Conservation (phyloP, 768 basidiomycete species). For the Boletus barrowsii region DNA sequence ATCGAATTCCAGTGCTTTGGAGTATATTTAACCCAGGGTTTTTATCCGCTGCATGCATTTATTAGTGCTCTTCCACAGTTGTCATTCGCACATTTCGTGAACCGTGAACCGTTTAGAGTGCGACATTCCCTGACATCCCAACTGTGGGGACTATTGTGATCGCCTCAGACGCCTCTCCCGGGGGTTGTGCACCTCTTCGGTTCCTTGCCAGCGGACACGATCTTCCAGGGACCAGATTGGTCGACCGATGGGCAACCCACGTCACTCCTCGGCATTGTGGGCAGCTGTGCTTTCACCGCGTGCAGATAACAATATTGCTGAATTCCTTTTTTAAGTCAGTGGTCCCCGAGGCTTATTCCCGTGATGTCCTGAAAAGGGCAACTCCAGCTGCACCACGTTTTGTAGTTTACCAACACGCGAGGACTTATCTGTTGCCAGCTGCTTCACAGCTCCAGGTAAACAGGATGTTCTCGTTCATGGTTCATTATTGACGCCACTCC, state of each 20-base stretch:
- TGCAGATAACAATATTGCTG: not conserved
- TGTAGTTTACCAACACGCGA: conserved; percentile 37
- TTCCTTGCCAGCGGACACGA: not conserved
- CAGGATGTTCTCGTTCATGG: not conserved
- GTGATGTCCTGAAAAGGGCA: conserved; percentile 8
- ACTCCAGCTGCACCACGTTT: conserved; percentile 48
- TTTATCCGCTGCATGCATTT: no score
- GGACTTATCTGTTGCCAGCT: conserved; percentile 41
- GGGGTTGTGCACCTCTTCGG: no score
- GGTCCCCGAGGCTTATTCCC: not conserved
- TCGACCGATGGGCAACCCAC: not conserved
- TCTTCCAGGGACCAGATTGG: not conserved
- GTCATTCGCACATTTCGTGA: no score
- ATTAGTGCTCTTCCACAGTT: no score
- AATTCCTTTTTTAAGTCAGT: not conserved
- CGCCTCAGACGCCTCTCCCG: not conserved
- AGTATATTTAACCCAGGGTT: no score
- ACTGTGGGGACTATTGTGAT: no score
- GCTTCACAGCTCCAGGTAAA: conserved; percentile 42
- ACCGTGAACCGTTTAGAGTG: no score
- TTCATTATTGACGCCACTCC: not conserved
- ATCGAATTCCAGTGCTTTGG: no score
- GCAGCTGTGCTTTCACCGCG: not conserved
- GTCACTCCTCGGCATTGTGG: not conserved
- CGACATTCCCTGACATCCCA: no score